Conservation (phyloP, 768 basidiomycete genomes). For the Cyclocybe aegerita region DNA sequence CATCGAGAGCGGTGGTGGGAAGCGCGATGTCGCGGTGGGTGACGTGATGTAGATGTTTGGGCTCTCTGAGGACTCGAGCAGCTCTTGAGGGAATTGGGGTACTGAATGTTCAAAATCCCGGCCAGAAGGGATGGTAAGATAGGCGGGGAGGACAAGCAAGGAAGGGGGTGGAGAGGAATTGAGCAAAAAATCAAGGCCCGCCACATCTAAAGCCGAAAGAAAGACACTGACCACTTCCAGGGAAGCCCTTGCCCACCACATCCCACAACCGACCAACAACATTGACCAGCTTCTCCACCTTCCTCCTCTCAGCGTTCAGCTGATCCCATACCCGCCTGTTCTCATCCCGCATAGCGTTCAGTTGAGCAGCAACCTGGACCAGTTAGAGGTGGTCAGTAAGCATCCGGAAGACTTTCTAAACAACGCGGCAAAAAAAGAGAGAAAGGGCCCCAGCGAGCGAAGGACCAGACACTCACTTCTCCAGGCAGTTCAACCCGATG, state of each 20-base stretch:
- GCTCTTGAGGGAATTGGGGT: constrained; percentile 48
- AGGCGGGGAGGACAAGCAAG: background rate
- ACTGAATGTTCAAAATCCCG: constrained; percentile 24
- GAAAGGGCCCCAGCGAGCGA: constrained; percentile 6
- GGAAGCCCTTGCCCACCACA: constrained; percentile 53
- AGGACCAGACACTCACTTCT: constrained; percentile 49
- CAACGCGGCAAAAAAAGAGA: background rate
- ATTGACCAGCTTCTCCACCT: constrained; percentile 59
- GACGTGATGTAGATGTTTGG: constrained; percentile 78
- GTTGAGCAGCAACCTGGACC: constrained; percentile 55
- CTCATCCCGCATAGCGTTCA: constrained; percentile 71
- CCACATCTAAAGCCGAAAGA: background rate
- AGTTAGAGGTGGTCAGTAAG: constrained; percentile 18
- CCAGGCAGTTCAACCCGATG: constrained; percentile 80
- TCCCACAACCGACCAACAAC: constrained; percentile 67
- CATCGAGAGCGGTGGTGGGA: constrained; percentile 44
- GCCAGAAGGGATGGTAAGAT: background rate
- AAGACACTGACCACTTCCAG: constrained; percentile 46
- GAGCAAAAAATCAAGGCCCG: background rate
- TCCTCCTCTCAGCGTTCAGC: constrained; percentile 53
- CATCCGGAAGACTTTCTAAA: constrained; percentile 8
- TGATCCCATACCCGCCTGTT: constrained; percentile 62
- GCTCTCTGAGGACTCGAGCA: constrained; percentile 50
- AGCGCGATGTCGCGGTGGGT: constrained; percentile 46
- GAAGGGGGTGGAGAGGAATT: constrained; percentile 2